These are phyloP conservation scores for Chionographis japonica DNA, from an alignment of 106 monocot genomes.

Conservation along the genomic window DNA sequence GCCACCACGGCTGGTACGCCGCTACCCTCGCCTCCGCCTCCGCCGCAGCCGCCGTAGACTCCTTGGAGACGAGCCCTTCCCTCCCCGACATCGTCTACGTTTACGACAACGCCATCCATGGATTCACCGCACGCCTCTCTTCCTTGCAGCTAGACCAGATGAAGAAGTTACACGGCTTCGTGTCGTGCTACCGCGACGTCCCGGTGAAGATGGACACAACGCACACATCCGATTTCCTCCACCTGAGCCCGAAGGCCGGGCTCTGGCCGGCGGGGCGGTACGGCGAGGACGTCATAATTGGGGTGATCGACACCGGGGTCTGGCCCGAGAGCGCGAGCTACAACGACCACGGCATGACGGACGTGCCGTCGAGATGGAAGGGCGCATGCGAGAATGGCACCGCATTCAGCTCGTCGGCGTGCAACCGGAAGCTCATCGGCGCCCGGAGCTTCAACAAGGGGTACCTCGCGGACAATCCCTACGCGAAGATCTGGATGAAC, in stretches of 20 bases:
- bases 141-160: conserved; percentile 28
- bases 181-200: conserved; percentile 28
- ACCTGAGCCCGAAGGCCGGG: conserved; percentile 23
- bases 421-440: conserved; percentile 72
- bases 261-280: conserved; percentile 30
- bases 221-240: conserved; percentile 46
- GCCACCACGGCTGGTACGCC: conserved; percentile 39
- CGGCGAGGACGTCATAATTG: conserved; percentile 30
- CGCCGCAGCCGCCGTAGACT: neutral
- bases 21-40: conserved; percentile 16
- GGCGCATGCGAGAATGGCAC: conserved; percentile 42
- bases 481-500: conserved; percentile 25
- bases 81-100: conserved; percentile 25
- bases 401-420: conserved; percentile 23
- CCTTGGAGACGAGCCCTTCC: too few species aligned
- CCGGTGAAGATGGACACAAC: conserved; percentile 37
- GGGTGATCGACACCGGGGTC: conserved; percentile 32
- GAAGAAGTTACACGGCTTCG: conserved; percentile 23
- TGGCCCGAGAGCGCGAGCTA: conserved; percentile 49
- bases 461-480: conserved; percentile 20
- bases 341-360: conserved; percentile 32
- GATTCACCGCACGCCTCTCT: conserved; percentile 41
- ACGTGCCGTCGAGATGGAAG: conserved; percentile 39
- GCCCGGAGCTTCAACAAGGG: conserved; percentile 54
- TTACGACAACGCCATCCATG: conserved; percentile 38